Evolutionary conservation across 2,329 filamentous ascomycete species (phyloP).

Genomic region (Sclerotiophoma versabilis): DNA sequence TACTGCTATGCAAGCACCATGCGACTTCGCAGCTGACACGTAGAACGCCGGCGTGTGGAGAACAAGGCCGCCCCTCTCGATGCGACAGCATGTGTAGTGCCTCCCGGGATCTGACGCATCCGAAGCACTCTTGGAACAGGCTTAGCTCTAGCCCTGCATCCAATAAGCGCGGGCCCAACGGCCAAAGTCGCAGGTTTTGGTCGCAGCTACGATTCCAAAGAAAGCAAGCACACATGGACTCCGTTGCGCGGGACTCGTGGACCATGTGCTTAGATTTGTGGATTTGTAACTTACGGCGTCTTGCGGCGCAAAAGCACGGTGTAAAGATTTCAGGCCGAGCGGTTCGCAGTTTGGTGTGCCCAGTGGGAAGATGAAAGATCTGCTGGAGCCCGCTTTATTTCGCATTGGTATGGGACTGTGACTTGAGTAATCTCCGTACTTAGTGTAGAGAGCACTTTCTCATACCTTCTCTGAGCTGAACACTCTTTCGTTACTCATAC

Average conservation of each 20-base stretch:
- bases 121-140: conserved; percentile 42
- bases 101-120: conserved; percentile 45
- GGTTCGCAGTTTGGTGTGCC: conserved; percentile 13
- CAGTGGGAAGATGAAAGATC: conserved; percentile 9
- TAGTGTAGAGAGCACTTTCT: background rate
- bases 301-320: conserved; percentile 14
- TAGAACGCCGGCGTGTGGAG: conserved; percentile 7
- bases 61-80: background rate
- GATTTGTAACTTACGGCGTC: conserved; percentile 3
- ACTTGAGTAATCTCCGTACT: conserved; percentile 8
- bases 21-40: conserved; percentile 12
- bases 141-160: conserved; percentile 35
- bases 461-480: background rate
- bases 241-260: background rate
- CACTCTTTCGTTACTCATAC: background rate
- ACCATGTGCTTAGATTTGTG: conserved; percentile 5
- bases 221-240: conserved; percentile 8
- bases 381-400: conserved; percentile 12
- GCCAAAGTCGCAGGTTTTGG: conserved; percentile 9
- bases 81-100: conserved; percentile 41
- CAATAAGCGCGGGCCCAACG: conserved; percentile 24
- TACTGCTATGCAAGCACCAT: background rate
- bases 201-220: conserved; percentile 7
- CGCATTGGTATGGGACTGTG: conserved; percentile 1
- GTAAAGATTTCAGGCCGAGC: conserved; percentile 14